Conservation (phyloP, 202 grass and related monocot species). For the Schoenoplectus tabernaemontani region DNA sequence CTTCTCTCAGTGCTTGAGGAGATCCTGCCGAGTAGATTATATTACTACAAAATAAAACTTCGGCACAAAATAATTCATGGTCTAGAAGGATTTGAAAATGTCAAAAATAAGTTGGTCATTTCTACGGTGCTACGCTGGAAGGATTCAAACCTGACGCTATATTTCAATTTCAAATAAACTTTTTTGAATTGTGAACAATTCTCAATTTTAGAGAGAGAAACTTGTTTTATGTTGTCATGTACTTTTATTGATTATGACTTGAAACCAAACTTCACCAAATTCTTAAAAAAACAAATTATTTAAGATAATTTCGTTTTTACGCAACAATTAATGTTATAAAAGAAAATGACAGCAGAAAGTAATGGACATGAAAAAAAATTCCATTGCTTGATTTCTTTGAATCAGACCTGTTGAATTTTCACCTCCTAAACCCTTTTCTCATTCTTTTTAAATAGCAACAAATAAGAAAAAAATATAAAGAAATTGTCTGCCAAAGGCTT, state of each 20-base stretch:
- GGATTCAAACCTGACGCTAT: not conserved
- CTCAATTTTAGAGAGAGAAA: not conserved
- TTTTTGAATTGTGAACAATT: not conserved
- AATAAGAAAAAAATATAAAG: not conserved
- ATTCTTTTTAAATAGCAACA: not conserved
- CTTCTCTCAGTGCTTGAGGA: not conserved
- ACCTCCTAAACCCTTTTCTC: not conserved
- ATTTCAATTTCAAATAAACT: not conserved
- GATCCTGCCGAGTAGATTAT: not conserved
- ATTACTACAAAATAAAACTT: not conserved
- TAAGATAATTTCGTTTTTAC: not conserved
- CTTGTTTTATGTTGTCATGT: not conserved
- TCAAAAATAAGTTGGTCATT: not conserved
- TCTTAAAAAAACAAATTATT: not conserved
- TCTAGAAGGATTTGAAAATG: not conserved
- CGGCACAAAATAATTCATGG: not conserved
- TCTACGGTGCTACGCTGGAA: not conserved
- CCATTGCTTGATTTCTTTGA: slow-evolving; percentile 21
- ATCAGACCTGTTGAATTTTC: slow-evolving; percentile 6
- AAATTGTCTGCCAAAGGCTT: not conserved
- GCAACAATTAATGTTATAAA: not conserved
- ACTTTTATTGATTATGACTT: not conserved
- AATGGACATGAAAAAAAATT: not conserved
- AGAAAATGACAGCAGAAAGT: not conserved
- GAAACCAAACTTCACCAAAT: slow-evolving; percentile 12